Evolutionary conservation across 2,329 filamentous ascomycete genomes (phyloP).

Genomic region (Neopestalotiopsis sp.): DNA sequence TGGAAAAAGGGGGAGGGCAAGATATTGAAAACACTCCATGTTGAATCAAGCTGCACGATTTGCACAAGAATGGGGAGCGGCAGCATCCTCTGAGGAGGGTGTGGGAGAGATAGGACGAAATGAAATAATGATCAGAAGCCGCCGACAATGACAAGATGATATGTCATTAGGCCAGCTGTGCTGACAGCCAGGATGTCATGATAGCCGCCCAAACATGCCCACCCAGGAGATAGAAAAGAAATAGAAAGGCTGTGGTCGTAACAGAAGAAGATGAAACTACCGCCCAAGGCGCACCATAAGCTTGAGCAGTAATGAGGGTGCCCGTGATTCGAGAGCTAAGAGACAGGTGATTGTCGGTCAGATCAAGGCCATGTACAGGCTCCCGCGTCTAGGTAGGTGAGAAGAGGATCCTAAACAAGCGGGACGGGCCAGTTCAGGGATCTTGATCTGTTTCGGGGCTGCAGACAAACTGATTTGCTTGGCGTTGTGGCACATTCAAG

Average conservation of each 20-base stretch:
- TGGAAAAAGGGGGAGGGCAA: background rate
- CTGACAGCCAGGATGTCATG: background rate
- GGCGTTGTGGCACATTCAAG: background rate
- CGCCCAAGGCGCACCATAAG: too few species aligned
- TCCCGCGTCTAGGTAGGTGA: background rate
- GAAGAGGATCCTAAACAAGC: background rate
- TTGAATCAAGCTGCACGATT: conserved; percentile 4
- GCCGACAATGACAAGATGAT: background rate
- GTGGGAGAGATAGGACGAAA: background rate
- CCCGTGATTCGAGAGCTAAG: background rate
- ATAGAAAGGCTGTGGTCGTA: too few species aligned
- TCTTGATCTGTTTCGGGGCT: background rate
- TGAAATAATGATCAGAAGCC: background rate
- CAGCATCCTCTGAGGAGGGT: background rate
- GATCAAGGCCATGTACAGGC: background rate
- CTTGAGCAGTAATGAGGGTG: background rate
- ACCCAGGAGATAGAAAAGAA: too few species aligned
- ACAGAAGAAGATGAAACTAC: too few species aligned
- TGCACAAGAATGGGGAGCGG: background rate
- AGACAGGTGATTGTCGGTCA: background rate
- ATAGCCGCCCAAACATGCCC: background rate
- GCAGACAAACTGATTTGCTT: background rate
- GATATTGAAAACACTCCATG: background rate
- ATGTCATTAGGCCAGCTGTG: background rate
- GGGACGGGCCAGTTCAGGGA: background rate